Conservation (phyloP, 495 filamentous ascomycete species). For the Trichoderma virens region DNA sequence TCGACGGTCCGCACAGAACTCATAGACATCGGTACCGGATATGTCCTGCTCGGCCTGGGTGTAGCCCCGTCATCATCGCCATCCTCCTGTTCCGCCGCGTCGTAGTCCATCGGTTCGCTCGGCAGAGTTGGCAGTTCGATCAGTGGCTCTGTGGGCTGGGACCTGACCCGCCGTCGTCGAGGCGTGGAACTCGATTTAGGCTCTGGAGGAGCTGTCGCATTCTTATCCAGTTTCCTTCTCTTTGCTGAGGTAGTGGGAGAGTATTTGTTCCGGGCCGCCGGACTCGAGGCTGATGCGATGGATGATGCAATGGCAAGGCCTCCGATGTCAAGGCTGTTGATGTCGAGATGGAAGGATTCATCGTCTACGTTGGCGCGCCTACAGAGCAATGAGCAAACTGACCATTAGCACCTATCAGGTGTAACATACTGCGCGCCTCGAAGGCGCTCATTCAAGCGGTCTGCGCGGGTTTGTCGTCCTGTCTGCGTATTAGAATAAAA, state of each 20-base stretch:
- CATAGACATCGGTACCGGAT: neutral
- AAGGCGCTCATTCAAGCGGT: constrained; percentile 44
- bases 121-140: neutral
- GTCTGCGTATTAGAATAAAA: constrained; percentile 17
- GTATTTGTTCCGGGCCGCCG: neutral
- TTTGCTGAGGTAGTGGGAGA: neutral
- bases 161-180: neutral
- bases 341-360: constrained; percentile 35
- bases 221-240: neutral
- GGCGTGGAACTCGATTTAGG: neutral
- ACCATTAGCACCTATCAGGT: neutral
- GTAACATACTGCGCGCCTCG: constrained; percentile 37
- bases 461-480: constrained; percentile 30
- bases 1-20: neutral
- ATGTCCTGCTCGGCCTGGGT: neutral
- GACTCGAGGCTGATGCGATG: neutral
- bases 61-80: neutral
- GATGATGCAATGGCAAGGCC: constrained; percentile 6
- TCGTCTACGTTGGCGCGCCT: constrained; percentile 41
- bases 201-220: neutral
- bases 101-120: neutral
- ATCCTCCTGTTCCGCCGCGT: neutral
- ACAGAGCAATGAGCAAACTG: neutral
- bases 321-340: constrained; percentile 22
- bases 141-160: neutral